Base-by-base conservation (phyloP, 768 basidiomycete genomes). In the Trametes punicea region DNA sequence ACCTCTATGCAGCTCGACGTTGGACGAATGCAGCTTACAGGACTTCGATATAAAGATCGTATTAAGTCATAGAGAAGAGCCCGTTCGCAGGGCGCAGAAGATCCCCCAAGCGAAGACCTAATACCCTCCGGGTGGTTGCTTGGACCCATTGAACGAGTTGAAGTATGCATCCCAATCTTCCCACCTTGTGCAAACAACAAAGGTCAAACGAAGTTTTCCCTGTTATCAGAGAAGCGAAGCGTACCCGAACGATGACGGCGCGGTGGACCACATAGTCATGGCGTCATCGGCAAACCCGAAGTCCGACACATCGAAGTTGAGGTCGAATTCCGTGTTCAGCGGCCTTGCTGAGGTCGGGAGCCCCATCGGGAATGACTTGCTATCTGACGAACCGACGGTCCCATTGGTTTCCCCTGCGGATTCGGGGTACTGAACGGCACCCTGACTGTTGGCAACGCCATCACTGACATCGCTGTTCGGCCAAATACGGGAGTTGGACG, bases 171-270 rank as follows among this genome's bases (percentile, higher is more conserved):
- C 56, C 56, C 56, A 57, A 27, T 57, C 49, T 15, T 47, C 33
- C 50, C 44, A 51, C 16, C 56, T 57, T 20, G 6, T 5, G 18
- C 9, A 25, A 25, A 15, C 6, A 23, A 10, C 10, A 2, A 4
- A 18, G 3, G 6, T 13, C 29, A 23, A 3, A 29, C 27, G 20
- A 13, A 20, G 23, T 16, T 5, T 26, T 6, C 23, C 21, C 16
- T 8, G 46, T 6, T 4, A 29, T 4, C 18, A 26, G 6, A 42
- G 10, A 9, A 8, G 18, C 13, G 13, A 71, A 31, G 31, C 82
- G 60, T 60, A 85, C 85, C 81, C 81, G 46, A 82, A 83, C 15
- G 77, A 76, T 9, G 75, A 72, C 4, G 83, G 82, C n/a, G 82
- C 81, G 48, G 71, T 75, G 11, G 81, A 79, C 84, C 83, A 87